A percentile compares a stretch with the other conserved stretches of the same genome.
Conservation (phyloP, 345 rosid genomes). For the Leavenworthia alabamica region DNA sequence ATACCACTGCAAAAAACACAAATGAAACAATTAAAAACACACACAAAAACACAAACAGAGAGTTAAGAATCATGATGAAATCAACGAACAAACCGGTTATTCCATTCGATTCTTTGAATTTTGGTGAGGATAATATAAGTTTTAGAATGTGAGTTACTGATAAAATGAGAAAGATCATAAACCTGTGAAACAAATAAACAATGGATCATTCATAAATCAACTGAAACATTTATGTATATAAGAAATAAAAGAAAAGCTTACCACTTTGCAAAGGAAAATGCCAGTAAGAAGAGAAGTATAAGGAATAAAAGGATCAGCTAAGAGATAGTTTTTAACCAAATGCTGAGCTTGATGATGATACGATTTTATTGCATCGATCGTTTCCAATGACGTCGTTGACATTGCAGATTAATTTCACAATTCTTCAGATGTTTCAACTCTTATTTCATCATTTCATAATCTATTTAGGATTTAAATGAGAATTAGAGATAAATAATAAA, state of each 20-base stretch:
- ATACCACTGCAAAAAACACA: slow-evolving; percentile 57
- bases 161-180: slow-evolving; percentile 63
- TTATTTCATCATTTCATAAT: neutral
- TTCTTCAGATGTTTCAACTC: neutral
- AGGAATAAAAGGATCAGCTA: slow-evolving; percentile 67
- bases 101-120: slow-evolving; percentile 73
- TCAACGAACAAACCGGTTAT: slow-evolving; percentile 72
- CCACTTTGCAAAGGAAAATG: slow-evolving; percentile 85
- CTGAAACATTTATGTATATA: too few species aligned
- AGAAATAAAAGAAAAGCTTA: too few species aligned
- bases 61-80: slow-evolving; percentile 5
- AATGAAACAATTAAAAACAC: neutral
- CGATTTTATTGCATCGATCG: slow-evolving; percentile 37
- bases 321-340: slow-evolving; percentile 58
- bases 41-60: neutral
- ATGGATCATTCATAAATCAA: neutral
- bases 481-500: neutral
- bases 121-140: slow-evolving; percentile 56
- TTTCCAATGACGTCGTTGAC: slow-evolving; percentile 30
- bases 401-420: slow-evolving; percentile 10
- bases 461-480: neutral
- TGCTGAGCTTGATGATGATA: slow-evolving; percentile 66
- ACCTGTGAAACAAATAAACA: slow-evolving; percentile 32
- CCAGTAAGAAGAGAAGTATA: slow-evolving; percentile 73
- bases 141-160: slow-evolving; percentile 64